These are phyloP conservation scores for Agrostemma githago DNA, from an alignment of 148 eudicot species.

Conservation along the genomic window DNA sequence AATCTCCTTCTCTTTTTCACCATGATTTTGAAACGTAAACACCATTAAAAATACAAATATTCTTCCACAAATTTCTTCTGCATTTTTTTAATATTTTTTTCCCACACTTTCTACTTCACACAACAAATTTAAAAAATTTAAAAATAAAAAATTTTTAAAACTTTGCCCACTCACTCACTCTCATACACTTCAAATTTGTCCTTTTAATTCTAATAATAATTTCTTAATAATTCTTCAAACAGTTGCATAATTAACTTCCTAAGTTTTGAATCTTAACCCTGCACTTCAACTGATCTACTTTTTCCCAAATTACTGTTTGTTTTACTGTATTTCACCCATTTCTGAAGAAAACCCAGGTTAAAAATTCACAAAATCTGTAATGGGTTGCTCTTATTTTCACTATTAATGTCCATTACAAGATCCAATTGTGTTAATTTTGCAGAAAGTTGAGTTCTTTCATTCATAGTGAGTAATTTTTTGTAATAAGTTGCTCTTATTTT, in stretches of 20 bases:
- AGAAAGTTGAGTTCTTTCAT: not conserved
- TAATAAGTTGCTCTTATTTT: not conserved
- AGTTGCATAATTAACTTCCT: not conserved
- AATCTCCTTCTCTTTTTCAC: slow-evolving; percentile 7
- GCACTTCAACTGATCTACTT: not conserved
- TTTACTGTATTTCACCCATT: not conserved
- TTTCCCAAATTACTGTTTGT: not conserved
- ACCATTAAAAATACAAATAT: not conserved
- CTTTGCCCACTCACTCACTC: slow-evolving; percentile 10
- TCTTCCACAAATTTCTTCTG: not conserved
- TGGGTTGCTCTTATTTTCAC: not conserved
- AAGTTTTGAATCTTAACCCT: not conserved
- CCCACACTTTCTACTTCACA: not conserved
- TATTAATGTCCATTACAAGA: not conserved
- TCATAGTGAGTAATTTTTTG: slow-evolving; percentile 16
- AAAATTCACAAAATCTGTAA: not conserved
- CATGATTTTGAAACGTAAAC: slow-evolving; percentile 23
- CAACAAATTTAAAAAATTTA: not conserved
- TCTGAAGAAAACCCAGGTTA: not conserved
- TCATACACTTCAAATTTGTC: not conserved
- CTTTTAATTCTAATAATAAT: not conserved
- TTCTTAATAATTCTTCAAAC: not conserved
- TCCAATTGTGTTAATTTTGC: slow-evolving; percentile 2
- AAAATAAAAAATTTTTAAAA: not conserved
- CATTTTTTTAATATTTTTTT: not conserved